These are phyloP conservation scores for Eucalyptus regnans DNA, from an alignment of 345 rosid species.

Conservation along the genomic window DNA sequence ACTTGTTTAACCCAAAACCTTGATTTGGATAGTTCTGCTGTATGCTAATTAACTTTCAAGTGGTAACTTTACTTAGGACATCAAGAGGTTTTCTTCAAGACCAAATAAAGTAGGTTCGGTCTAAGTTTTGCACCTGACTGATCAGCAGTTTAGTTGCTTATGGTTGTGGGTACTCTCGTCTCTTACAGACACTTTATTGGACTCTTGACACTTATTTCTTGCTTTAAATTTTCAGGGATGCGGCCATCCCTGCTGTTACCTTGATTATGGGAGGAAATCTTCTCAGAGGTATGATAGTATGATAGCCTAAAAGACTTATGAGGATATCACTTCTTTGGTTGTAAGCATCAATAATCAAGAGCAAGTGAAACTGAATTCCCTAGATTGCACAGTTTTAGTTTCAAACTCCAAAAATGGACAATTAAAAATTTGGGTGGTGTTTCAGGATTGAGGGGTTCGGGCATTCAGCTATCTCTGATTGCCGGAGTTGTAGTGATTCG, in stretches of 20 bases:
- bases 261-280: slow-evolving; percentile 40
- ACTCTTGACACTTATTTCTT: neutral
- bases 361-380: neutral
- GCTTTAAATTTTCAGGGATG: slow-evolving; percentile 6
- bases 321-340: neutral
- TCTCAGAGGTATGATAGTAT: slow-evolving; percentile 2
- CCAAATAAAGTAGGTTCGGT: neutral
- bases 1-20: neutral
- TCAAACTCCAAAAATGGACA: neutral
- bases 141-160: neutral
- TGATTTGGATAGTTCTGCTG: neutral
- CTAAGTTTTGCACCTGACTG: neutral
- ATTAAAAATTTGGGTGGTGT: neutral
- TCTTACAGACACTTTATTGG: neutral
- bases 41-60: neutral
- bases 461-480: slow-evolving; percentile 5
- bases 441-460: slow-evolving; percentile 29
- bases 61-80: neutral
- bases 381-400: neutral
- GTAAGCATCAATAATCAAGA: neutral
- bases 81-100: neutral
- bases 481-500: slow-evolving; percentile 24
- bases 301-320: too few species aligned
- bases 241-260: slow-evolving; percentile 31
- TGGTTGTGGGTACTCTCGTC: neutral